Base-by-base conservation (phyloP, 768 basidiomycete genomes). In the Butyriboletus loyo region DNA sequence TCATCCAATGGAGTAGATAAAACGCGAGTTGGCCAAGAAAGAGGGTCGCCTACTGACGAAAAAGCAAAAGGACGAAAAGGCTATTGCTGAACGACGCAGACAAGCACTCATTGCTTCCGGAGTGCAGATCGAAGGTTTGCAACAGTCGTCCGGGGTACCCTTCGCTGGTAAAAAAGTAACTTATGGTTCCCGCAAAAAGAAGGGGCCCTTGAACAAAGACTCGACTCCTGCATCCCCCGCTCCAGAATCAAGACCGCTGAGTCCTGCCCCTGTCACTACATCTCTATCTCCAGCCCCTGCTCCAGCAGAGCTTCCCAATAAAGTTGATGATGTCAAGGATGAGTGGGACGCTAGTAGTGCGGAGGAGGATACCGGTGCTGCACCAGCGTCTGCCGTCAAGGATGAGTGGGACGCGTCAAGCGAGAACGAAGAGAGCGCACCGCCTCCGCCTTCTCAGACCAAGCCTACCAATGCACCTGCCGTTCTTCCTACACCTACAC, bases 21-120 rank as follows among this genome's bases (percentile, higher is more conserved):
- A 96, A 71, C 85, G 84, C 46, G 95, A 97, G 61, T 67, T 88
- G 46, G 86, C 89, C 14, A 92, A 89, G 79, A 96, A 94, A 68
- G 95, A 98, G 73, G 97, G 97, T 22, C 83, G 89, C 41, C 74
- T 96, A 24, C 78, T 98, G 45, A 98, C 96, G n/a, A 94, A 96
- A 71, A 97, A 95, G 72, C 95, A 98, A 69, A 96, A 93, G 71
- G 89, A 92, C 64, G 95, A 98, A 68, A 86, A 81, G 60, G 89
- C 89, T 21, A 88, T 85, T 58, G 94, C 92, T 3, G 95, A 98
- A 68, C 83, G 92, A 28, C 86, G 94, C 50, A 89, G 85, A 66
- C 84, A 96, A 66, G 95, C 96, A 2, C 80, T 98, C 47, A 77
- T 98, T 45, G 87, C 90, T 19, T 88, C 90, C 32, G 94, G 93